phyloP scores from a whole-genome alignment of 179 eudicot species.

The Corrigiola litoralis region DNA sequence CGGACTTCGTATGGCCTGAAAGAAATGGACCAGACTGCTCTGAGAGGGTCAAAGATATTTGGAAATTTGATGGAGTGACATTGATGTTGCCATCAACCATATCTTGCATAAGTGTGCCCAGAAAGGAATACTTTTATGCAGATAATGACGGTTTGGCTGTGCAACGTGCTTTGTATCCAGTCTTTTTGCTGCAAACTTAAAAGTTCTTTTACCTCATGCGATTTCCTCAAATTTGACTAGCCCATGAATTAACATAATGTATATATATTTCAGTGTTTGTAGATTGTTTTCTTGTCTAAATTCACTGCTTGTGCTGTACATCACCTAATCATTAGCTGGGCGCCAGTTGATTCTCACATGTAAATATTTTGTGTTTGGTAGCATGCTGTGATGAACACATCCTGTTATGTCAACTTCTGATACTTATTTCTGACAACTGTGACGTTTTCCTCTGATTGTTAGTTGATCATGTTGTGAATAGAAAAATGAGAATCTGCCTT shows the following conservation, averaged over 20 bases:
- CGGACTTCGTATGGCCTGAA: conserved; percentile 55
- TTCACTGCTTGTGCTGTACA: no score
- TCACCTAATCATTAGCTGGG: no score
- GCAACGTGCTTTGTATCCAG: conserved; percentile 71
- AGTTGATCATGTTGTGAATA: no score
- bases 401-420: no score
- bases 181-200: no score
- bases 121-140: conserved; percentile 22
- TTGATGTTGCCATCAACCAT: conserved; percentile 42
- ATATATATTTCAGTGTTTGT: background rate
- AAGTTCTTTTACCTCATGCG: background rate
- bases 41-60: conserved; percentile 25
- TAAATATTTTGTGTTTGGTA: no score
- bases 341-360: no score
- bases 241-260: background rate
- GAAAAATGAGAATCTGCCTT: no score
- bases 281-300: background rate
- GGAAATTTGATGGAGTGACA: conserved; percentile 41
- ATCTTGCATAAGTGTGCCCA: conserved; percentile 50
- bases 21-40: conserved; percentile 13
- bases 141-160: conserved; percentile 27
- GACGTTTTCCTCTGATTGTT: no score
- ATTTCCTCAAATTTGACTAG: background rate
- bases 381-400: no score
- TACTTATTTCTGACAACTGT: no score